A percentile compares a stretch with the other conserved stretches of the same genome.
phyloP scores from a whole-genome alignment of 2,329 filamentous ascomycete species.

The Cylindrodendrum hubeiense region DNA sequence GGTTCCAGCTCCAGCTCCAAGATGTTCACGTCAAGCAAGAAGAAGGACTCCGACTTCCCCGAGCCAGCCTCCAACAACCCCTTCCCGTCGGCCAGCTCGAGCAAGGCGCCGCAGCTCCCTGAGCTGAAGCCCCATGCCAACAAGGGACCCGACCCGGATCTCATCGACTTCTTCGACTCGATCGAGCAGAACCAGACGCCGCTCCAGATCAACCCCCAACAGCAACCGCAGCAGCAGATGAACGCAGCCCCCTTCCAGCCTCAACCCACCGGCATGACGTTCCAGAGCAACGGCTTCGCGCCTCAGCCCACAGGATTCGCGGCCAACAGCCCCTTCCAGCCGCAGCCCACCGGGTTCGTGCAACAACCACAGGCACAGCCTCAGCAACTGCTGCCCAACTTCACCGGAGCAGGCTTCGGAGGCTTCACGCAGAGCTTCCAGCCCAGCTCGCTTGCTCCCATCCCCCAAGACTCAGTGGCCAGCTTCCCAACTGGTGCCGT shows the following conservation, averaged over 20 bases:
- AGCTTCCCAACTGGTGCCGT: slow-evolving; percentile 50
- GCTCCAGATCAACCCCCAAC: slow-evolving; percentile 62
- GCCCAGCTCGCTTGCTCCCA: slow-evolving; percentile 64
- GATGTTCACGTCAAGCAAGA: slow-evolving; percentile 47
- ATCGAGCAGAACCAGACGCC: slow-evolving; percentile 90
- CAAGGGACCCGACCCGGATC: slow-evolving; percentile 79
- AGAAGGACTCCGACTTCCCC: slow-evolving; percentile 51
- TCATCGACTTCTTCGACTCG: slow-evolving; percentile 95
- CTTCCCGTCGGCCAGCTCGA: slow-evolving; percentile 51
- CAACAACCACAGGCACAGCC: slow-evolving; percentile 51
- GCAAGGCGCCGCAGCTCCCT: slow-evolving; percentile 48
- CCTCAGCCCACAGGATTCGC: slow-evolving; percentile 50
- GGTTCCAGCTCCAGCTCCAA: slow-evolving; percentile 48
- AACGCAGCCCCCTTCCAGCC: slow-evolving; percentile 49
- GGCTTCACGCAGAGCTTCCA: slow-evolving; percentile 77
- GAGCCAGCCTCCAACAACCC: slow-evolving; percentile 59
- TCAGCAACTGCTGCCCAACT: slow-evolving; percentile 59
- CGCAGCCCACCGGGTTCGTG: slow-evolving; percentile 46
- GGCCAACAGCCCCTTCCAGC: slow-evolving; percentile 50
- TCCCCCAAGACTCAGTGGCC: slow-evolving; percentile 66
- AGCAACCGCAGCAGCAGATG: slow-evolving; percentile 51
- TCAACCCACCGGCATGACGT: slow-evolving; percentile 44
- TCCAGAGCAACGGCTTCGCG: slow-evolving; percentile 41
- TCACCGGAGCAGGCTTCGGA: slow-evolving; percentile 83
- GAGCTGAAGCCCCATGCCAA: slow-evolving; percentile 60